Evolutionary conservation across 2,329 filamentous ascomycete species (phyloP).

Genomic region (Hymenoscyphus infarciens): DNA sequence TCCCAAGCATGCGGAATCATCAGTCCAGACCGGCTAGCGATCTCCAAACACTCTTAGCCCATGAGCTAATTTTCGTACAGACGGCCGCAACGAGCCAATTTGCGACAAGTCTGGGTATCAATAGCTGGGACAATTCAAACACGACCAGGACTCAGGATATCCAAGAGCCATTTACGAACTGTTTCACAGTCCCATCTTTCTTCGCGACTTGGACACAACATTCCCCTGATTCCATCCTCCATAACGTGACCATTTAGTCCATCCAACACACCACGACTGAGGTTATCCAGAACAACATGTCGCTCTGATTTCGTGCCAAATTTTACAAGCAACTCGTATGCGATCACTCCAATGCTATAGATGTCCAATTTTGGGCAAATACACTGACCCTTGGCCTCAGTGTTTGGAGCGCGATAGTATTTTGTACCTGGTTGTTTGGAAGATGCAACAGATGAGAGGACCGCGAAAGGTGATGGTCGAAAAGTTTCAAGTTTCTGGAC

Average conservation of each 20-base stretch:
- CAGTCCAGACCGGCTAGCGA: neutral
- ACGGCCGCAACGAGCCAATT: neutral
- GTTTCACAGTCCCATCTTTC: conserved; percentile 24
- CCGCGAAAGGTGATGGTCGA: conserved; percentile 11
- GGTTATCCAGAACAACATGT: conserved; percentile 39
- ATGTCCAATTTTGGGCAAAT: conserved; percentile 39
- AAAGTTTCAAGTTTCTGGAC: conserved; percentile 4
- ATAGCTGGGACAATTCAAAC: neutral
- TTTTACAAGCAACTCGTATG: conserved; percentile 57
- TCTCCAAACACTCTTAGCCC: neutral
- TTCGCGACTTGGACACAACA: conserved; percentile 20
- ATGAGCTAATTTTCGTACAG: neutral
- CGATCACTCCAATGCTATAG: conserved; percentile 58
- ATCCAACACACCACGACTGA: conserved; percentile 33
- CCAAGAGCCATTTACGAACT: conserved; percentile 25
- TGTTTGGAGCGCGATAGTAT: conserved; percentile 49
- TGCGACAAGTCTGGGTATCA: neutral
- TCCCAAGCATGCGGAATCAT: neutral
- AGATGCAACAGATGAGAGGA: conserved; percentile 22
- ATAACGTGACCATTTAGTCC: conserved; percentile 26
- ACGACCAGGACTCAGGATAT: conserved; percentile 1
- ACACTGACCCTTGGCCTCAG: neutral
- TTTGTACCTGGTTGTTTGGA: conserved; percentile 53
- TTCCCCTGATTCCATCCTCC: conserved; percentile 27
- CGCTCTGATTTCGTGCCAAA: conserved; percentile 51